Evolutionary conservation across 345 rosid genomes (phyloP).

Genomic region (Eucalyptus cloeziana): DNA sequence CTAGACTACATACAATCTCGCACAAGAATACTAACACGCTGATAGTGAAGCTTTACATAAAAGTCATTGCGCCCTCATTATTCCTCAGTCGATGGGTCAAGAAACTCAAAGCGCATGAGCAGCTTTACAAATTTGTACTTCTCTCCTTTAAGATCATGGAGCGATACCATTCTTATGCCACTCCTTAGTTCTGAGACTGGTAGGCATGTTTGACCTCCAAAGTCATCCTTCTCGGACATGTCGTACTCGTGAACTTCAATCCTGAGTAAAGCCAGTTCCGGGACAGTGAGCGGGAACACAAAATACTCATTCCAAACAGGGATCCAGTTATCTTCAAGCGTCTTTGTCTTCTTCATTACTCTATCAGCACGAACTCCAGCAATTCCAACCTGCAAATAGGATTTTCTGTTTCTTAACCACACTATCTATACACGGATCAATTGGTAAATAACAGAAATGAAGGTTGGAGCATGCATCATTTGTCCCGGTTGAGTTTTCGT

Average conservation of each 20-base stretch:
- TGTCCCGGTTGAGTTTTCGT: neutral
- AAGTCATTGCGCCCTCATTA: neutral
- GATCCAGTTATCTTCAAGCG: slow-evolving; percentile 65
- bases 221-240: slow-evolving; percentile 84
- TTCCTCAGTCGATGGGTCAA: neutral
- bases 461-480: neutral
- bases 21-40: neutral
- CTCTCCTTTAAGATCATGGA: slow-evolving; percentile 34
- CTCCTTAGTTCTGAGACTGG: slow-evolving; percentile 59
- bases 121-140: slow-evolving; percentile 63
- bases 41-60: neutral
- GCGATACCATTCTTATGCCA: slow-evolving; percentile 68
- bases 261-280: slow-evolving; percentile 70
- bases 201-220: slow-evolving; percentile 84
- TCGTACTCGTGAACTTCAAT: slow-evolving; percentile 89
- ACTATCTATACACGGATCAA: neutral
- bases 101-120: slow-evolving; percentile 59
- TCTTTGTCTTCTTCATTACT: slow-evolving; percentile 63
- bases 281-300: slow-evolving; percentile 78
- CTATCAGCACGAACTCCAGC: slow-evolving; percentile 78
- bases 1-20: neutral
- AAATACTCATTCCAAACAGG: slow-evolving; percentile 79
- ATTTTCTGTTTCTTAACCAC: neutral
- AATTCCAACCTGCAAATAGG: slow-evolving; percentile 49
- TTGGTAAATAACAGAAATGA: neutral